Conservation (phyloP, 768 basidiomycete genomes). For the Hygrocybe coccinea region DNA sequence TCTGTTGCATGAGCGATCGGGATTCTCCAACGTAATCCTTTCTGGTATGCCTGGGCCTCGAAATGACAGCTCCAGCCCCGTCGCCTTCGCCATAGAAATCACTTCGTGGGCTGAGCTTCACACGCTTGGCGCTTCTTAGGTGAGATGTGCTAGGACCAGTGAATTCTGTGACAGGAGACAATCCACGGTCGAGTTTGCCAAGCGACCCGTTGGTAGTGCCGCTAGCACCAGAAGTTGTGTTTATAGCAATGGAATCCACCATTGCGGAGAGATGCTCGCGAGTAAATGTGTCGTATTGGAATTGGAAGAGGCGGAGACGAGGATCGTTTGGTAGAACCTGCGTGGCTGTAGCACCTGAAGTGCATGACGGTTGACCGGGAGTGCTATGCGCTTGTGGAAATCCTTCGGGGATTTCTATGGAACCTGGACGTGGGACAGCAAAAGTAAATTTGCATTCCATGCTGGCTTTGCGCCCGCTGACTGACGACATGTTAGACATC, state of each 20-base stretch:
- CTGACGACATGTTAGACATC: constrained; percentile 44
- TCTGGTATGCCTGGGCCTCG: constrained; percentile 44
- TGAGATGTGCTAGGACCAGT: constrained; percentile 40
- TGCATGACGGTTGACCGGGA: constrained; percentile 38
- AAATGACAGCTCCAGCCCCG: constrained; percentile 42
- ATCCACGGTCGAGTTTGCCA: constrained; percentile 39
- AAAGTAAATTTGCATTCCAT: constrained; percentile 72
- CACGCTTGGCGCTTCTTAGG: constrained; percentile 71
- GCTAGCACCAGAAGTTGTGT: constrained; percentile 57
- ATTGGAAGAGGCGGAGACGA: constrained; percentile 81
- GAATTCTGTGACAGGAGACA: constrained; percentile 47
- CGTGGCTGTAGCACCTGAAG: constrained; percentile 10
- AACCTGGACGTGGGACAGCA: constrained; percentile 44
- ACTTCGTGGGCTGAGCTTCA: constrained; percentile 67
- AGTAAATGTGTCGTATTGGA: constrained; percentile 95
- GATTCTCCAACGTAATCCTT: constrained; percentile 79
- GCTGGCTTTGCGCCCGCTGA: constrained; percentile 43
- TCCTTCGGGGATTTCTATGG: constrained; percentile 13
- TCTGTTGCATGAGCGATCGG: constrained; percentile 71
- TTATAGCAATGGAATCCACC: constrained; percentile 90
- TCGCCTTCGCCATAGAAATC: constrained; percentile 54
- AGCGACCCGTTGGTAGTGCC: constrained; percentile 44
- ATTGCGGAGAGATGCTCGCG: constrained; percentile 89
- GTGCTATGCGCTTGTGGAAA: constrained; percentile 62
- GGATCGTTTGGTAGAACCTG: constrained; percentile 54